Evolutionary conservation across 2,329 filamentous ascomycete species (phyloP).

Genomic region (Paraphoma chrysanthemicola): DNA sequence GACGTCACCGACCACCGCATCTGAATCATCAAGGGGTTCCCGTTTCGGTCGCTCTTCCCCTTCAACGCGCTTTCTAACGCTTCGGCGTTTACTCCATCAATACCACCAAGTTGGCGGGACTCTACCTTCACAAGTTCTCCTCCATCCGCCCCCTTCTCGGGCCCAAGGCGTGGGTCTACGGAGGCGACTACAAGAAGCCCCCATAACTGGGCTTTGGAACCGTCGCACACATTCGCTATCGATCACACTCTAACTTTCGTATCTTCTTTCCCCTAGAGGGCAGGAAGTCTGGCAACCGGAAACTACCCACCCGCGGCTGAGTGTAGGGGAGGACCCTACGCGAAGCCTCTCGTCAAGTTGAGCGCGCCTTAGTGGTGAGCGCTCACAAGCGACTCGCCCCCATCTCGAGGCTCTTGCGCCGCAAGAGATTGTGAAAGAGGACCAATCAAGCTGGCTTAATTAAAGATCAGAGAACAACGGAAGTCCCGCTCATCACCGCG

Average conservation of each 20-base stretch:
- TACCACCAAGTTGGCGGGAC: constrained; percentile 94
- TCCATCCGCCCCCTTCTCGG: constrained; percentile 88
- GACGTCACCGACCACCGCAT: constrained; percentile 29
- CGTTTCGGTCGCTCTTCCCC: constrained; percentile 27
- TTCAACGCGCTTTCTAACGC: constrained; percentile 38
- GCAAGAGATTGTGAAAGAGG: constrained; percentile 28
- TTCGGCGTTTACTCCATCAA: constrained; percentile 50
- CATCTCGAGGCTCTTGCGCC: constrained; percentile 37
- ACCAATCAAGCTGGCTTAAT: constrained; percentile 34
- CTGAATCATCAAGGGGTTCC: constrained; percentile 29
- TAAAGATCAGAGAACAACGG: constrained; percentile 9
- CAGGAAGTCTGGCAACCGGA: constrained; percentile 36
- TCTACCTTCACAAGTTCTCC: constrained; percentile 73
- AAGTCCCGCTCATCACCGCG: constrained; percentile 31
- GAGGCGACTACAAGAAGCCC: constrained; percentile 91
- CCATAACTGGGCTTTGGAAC: constrained; percentile 77
- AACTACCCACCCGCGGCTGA: constrained; percentile 42
- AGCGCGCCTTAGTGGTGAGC: constrained; percentile 59
- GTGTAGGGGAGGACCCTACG: constrained; percentile 57
- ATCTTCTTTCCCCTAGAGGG: constrained; percentile 31
- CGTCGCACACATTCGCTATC: constrained; percentile 19
- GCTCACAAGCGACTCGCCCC: constrained; percentile 61
- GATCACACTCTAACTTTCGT: constrained; percentile 21
- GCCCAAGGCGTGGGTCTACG: constrained; percentile 93
- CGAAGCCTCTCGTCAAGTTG: constrained; percentile 59